A percentile compares a stretch with the other conserved stretches of the same genome.
These are phyloP conservation scores for Hygrophorus pudorinus DNA, from an alignment of 768 basidiomycete genomes.

Conservation along the genomic window DNA sequence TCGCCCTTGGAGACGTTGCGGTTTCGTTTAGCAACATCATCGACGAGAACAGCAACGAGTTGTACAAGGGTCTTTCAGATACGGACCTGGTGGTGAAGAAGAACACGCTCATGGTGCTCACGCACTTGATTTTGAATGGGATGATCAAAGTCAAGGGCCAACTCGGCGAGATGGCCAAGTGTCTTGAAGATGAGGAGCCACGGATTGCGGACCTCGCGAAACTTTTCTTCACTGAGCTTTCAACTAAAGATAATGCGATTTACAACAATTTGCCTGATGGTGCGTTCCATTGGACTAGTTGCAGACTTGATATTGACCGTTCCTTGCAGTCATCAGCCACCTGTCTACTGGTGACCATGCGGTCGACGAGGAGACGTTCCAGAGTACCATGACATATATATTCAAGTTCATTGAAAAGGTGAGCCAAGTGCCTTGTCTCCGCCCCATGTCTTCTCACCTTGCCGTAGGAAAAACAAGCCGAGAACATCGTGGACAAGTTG, in stretches of 20 bases:
- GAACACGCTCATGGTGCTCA: conserved; percentile 98
- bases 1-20: conserved; percentile 94
- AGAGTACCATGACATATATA: conserved; percentile 89
- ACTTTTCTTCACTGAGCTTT: conserved; percentile 92
- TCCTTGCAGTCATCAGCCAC: conserved; percentile 76
- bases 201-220: conserved; percentile 93
- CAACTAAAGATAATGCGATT: conserved; percentile 97
- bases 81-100: conserved; percentile 87
- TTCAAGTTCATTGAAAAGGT: conserved; percentile 98
- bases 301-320: conserved; percentile 4
- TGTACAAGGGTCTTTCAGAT: conserved; percentile 92
- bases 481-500: conserved; percentile 93
- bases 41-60: conserved; percentile 92
- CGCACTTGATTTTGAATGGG: conserved; percentile 92
- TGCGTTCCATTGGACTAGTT: conserved; percentile 21
- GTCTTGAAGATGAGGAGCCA: conserved; percentile 82
- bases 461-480: conserved; percentile 90
- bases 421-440: conserved; percentile 8
- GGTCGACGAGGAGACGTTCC: conserved; percentile 87
- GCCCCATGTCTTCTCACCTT: background rate
- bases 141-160: conserved; percentile 99
- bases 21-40: conserved; percentile 97
- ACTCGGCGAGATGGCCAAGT: conserved; percentile 99
- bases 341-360: conserved; percentile 84
- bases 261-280: conserved; percentile 98